These are phyloP conservation scores for Colletotrichum sp. DNA, from an alignment of 2,329 filamentous ascomycete species.

Conservation along the genomic window DNA sequence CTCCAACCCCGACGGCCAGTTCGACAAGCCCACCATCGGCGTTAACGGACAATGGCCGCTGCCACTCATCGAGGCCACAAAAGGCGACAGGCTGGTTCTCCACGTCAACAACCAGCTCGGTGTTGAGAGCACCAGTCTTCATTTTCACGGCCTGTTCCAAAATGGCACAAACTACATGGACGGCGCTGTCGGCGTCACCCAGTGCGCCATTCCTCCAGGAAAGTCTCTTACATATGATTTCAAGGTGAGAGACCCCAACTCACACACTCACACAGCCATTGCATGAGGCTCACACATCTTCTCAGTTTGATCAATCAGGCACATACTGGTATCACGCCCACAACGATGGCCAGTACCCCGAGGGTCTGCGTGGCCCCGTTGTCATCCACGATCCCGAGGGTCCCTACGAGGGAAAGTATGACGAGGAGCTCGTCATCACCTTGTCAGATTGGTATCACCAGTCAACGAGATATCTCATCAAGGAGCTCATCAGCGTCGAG, in stretches of 20 bases:
- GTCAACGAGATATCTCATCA: slow-evolving; percentile 53
- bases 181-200: slow-evolving; percentile 59
- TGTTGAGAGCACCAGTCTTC: slow-evolving; percentile 57
- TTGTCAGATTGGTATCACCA: slow-evolving; percentile 67
- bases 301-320: slow-evolving; percentile 20
- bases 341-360: slow-evolving; percentile 56
- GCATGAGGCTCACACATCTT: neutral
- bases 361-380: slow-evolving; percentile 61
- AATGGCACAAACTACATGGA: slow-evolving; percentile 65
- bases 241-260: slow-evolving; percentile 38
- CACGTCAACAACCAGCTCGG: slow-evolving; percentile 54
- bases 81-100: slow-evolving; percentile 56
- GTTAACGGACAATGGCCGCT: slow-evolving; percentile 72
- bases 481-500: slow-evolving; percentile 48
- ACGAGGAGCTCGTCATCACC: slow-evolving; percentile 61
- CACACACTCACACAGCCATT: neutral
- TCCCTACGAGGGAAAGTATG: slow-evolving; percentile 51
- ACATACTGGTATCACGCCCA: slow-evolving; percentile 65
- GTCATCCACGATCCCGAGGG: slow-evolving; percentile 58
- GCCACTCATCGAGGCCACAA: slow-evolving; percentile 59
- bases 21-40: slow-evolving; percentile 62
- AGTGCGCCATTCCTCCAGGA: slow-evolving; percentile 61
- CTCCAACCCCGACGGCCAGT: slow-evolving; percentile 64
- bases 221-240: slow-evolving; percentile 62
- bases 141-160: slow-evolving; percentile 68